A percentile compares a stretch with the other conserved stretches of the same genome.
Evolutionary conservation across 306 rosid species (phyloP).

Genomic region (Rubus idaeus): DNA sequence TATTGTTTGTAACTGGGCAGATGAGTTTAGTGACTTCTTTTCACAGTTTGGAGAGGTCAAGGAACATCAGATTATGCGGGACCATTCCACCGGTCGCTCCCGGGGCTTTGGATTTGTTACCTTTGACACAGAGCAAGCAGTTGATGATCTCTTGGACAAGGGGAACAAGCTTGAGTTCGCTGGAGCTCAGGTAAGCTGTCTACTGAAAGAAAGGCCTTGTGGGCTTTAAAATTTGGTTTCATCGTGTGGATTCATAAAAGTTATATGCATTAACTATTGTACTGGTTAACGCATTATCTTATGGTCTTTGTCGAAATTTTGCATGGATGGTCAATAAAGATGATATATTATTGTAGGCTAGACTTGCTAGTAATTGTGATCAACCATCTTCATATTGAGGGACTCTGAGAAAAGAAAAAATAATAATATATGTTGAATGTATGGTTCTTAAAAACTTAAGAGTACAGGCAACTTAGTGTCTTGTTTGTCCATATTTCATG

Average conservation of each 20-base stretch:
- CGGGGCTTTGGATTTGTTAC: slow-evolving; percentile 88
- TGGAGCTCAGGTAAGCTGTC: slow-evolving; percentile 78
- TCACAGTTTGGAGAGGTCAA: slow-evolving; percentile 77
- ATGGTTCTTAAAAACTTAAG: background rate
- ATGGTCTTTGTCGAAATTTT: background rate
- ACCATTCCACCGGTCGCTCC: slow-evolving; percentile 83
- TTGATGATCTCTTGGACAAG: slow-evolving; percentile 74
- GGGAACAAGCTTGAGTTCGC: slow-evolving; percentile 91
- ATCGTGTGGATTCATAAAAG: background rate
- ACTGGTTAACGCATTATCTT: background rate
- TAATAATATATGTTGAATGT: background rate
- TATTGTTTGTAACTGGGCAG: slow-evolving; percentile 40
- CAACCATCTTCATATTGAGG: background rate
- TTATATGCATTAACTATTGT: background rate
- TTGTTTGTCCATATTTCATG: background rate
- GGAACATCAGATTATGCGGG: slow-evolving; percentile 87
- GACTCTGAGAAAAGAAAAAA: background rate
- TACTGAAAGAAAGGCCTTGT: background rate
- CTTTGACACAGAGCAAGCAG: slow-evolving; percentile 79
- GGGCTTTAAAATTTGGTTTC: background rate
- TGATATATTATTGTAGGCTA: background rate
- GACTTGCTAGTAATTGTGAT: background rate
- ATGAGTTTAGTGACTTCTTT: slow-evolving; percentile 70
- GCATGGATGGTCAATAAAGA: background rate
- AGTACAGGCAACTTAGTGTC: background rate